Conservation (phyloP, 2,329 filamentous ascomycete species). For the Thyridium curvatum region DNA sequence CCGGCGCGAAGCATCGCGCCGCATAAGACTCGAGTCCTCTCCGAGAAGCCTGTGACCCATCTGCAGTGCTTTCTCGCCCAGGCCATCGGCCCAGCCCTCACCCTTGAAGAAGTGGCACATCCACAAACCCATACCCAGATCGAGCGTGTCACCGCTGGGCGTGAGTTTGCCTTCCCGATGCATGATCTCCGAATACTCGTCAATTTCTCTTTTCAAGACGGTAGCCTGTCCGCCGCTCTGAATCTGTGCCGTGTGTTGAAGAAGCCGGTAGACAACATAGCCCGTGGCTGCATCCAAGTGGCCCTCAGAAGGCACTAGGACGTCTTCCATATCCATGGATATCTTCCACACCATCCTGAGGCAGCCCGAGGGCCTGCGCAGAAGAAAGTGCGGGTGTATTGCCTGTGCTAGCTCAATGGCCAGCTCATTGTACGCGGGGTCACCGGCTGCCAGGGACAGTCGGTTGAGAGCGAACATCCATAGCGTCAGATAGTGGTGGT, state of each 20-base stretch:
- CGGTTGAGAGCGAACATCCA: constrained; percentile 59
- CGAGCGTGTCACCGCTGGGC: constrained; percentile 43
- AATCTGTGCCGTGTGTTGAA: constrained; percentile 32
- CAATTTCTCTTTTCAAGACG: constrained; percentile 40
- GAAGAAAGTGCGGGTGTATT: constrained; percentile 46
- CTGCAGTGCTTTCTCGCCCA: constrained; percentile 23
- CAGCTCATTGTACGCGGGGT: constrained; percentile 39
- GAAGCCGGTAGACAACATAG: constrained; percentile 40
- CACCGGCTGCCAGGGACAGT: constrained; percentile 37
- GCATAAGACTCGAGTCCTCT: constrained; percentile 10
- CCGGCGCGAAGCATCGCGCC: constrained; percentile 18
- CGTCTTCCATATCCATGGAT: constrained; percentile 36
- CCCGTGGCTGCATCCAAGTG: constrained; percentile 51
- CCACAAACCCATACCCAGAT: constrained; percentile 56
- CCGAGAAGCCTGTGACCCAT: constrained; percentile 16
- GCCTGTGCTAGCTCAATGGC: constrained; percentile 45
- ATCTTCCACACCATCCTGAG: constrained; percentile 50
- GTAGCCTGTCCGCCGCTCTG: constrained; percentile 16
- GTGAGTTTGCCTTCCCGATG: constrained; percentile 32
- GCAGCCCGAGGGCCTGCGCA: constrained; percentile 7
- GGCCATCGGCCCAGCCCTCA: constrained; percentile 39
- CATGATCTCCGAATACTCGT: constrained; percentile 44
- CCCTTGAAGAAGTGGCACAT: constrained; percentile 42
- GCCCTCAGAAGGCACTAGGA: constrained; percentile 44
- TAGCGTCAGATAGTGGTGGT: constrained; percentile 54